Conservation (phyloP, 306 rosid genomes). For the Inga laurina region DNA sequence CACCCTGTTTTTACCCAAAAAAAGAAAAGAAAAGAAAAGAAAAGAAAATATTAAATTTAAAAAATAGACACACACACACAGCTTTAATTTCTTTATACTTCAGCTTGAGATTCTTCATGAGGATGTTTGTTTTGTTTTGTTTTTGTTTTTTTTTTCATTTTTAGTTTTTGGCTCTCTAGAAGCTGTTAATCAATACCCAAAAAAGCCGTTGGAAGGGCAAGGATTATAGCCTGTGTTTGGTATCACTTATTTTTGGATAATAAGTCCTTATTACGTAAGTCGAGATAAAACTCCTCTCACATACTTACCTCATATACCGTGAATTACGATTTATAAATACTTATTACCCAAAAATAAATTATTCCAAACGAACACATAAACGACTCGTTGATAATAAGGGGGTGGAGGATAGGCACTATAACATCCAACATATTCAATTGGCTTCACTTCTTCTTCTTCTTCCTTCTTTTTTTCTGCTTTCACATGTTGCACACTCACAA, state of each 20-base stretch:
- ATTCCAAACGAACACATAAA: neutral
- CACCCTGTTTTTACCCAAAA: too few relatives aligned
- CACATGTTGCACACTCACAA: conserved; percentile 4
- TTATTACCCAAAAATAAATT: too few relatives aligned
- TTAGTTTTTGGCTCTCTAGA: neutral
- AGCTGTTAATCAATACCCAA: neutral
- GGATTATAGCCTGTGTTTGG: neutral
- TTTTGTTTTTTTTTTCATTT: too few relatives aligned
- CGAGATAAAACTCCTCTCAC: too few relatives aligned
- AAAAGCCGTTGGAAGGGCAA: neutral
- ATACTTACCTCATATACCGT: too few relatives aligned
- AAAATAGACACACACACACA: too few relatives aligned
- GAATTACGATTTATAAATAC: too few relatives aligned
- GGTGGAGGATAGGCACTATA: neutral
- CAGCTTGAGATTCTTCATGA: neutral
- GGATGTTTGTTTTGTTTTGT: too few relatives aligned
- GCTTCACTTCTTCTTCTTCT: neutral
- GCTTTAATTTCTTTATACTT: neutral
- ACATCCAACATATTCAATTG: neutral
- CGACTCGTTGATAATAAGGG: neutral
- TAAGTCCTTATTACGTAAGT: too few relatives aligned
- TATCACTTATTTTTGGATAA: too few relatives aligned
- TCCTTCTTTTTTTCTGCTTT: neutral
- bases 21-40: too few relatives aligned
- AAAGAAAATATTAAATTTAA: too few relatives aligned